Conservation (phyloP, 768 basidiomycete genomes). For the Mycena haematopus region DNA sequence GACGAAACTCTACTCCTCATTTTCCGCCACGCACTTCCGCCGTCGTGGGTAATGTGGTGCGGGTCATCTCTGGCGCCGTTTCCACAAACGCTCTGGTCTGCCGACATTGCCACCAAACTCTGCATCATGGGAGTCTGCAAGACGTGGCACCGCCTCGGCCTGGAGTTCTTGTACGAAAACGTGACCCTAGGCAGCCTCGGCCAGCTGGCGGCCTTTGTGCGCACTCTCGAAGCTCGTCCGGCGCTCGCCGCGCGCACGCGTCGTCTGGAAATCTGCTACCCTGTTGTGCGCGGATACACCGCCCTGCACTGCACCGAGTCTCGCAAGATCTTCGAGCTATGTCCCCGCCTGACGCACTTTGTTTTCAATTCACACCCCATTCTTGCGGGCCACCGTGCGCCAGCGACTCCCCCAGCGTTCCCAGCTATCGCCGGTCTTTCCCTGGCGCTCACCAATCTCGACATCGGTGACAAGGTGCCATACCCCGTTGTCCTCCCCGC, state of each 20-base stretch:
- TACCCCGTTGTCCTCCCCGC: not conserved
- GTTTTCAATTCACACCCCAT: not conserved
- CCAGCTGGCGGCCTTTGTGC: constrained; percentile 32
- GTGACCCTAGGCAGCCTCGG: constrained; percentile 33
- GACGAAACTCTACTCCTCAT: constrained; percentile 34
- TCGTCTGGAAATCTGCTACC: constrained; percentile 22
- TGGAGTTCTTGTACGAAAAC: constrained; percentile 36
- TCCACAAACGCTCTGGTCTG: constrained; percentile 33
- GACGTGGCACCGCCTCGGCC: constrained; percentile 33
- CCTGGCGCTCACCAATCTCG: not conserved
- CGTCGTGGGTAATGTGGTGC: constrained; percentile 31
- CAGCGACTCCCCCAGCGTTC: not conserved
- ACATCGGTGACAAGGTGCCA: not conserved
- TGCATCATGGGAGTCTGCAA: constrained; percentile 35
- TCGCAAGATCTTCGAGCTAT: constrained; percentile 1
- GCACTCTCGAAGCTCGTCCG: constrained; percentile 26
- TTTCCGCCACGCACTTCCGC: constrained; percentile 35
- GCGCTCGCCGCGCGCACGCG: constrained; percentile 10
- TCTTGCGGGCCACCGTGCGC: not conserved
- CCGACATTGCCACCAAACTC: constrained; percentile 32
- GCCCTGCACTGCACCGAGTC: constrained; percentile 11
- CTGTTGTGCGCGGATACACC: constrained; percentile 18
- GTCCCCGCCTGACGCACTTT: constrained; percentile 19
- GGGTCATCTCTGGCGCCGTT: constrained; percentile 25
- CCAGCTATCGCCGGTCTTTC: not conserved